Evolutionary conservation across 805 yeast species (phyloP), one percentile per base, ranked within the genome.

Genomic region (Saccharomycopsis sp.): DNA sequence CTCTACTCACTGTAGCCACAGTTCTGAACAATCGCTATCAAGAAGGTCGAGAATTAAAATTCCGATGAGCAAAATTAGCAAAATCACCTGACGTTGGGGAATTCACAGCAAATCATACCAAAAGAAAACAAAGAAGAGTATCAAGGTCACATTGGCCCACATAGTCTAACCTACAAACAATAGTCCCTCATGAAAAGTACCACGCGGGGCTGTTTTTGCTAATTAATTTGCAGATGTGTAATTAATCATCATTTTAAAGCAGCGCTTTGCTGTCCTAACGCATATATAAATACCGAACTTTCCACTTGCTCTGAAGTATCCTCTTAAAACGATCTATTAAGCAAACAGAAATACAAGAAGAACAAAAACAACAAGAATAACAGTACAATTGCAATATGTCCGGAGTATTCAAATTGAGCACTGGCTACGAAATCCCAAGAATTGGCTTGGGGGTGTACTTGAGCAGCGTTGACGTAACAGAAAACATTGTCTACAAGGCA

Each of bases 391-490:
- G n/a, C n/a, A 29, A 7, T 29, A 29, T 29, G 37, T 29, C 37
- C 5, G 37, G 37, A 29, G 37, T 29, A 44, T 44, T 16, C 9
- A 48, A 51, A 29, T 71, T 80, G 59, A 78, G 77, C 71, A 79
- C 80, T 58, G 87, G 86, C 12, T 67, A 67, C 37, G 64, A 66
- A 21, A 79, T 82, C 61, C 85, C 86, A n/a, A 75, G 71, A 23
- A 67, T 81, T 46, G 86, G 80, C 3, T 71, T 74, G 54, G 85
- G 86, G 7, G 76, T 79, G 41, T 80, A 77, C 70, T 67, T 63
- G 41, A 66, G 79, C n/a, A 70, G 77, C 34, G 63, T 68, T 1
- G 63, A 66, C 7, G 72, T 71, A 23, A 67, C 69, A 20, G 64
- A 60, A 23, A 62, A 63, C 24, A 66, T 72, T 29, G 79, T 78